Percentiles rank a stretch among this genome's conserved stretches.
These are phyloP conservation scores for Phytopythium litorale DNA, from an alignment of 352 stramenopile genomes.

Conservation along the genomic window DNA sequence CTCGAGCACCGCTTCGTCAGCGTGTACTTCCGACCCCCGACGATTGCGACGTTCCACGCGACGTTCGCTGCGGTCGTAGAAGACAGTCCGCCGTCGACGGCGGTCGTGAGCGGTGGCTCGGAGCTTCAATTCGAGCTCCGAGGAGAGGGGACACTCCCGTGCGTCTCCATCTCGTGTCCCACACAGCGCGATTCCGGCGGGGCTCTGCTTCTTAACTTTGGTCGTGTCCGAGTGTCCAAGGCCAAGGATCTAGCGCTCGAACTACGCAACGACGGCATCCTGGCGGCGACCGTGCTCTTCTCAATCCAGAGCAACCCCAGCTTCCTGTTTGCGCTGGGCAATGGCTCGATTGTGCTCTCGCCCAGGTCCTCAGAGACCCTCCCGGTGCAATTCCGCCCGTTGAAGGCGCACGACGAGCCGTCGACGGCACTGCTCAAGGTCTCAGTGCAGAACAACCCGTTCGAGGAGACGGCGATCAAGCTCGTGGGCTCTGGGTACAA, in stretches of 20 bases:
- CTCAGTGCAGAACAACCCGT: constrained; percentile 90
- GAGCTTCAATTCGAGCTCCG: constrained; percentile 88
- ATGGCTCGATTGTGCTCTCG: constrained; percentile 71
- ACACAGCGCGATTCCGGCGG: constrained; percentile 54
- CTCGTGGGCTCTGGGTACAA: constrained; percentile 70
- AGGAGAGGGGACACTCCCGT: constrained; percentile 92
- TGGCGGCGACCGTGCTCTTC: constrained; percentile 91
- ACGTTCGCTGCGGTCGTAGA: constrained; percentile 83
- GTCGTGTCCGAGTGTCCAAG: constrained; percentile 71
- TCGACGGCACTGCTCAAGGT: constrained; percentile 62
- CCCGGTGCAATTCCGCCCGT: constrained; percentile 78
- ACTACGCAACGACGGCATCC: constrained; percentile 90
- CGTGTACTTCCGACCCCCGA: constrained; percentile 90
- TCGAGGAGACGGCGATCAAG: constrained; percentile 80
- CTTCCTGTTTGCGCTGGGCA: constrained; percentile 67
- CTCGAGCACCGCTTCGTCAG: constrained; percentile 94
- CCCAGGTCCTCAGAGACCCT: constrained; percentile 63
- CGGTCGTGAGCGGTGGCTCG: constrained; percentile 12
- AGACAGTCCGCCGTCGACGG: constrained; percentile 43
- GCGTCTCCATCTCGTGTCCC: constrained; percentile 86
- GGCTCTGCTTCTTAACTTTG: constrained; percentile 77
- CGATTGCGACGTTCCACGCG: constrained; percentile 82
- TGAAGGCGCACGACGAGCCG: constrained; percentile 66
- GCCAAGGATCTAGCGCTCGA: constrained; percentile 54
- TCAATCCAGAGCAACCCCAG: constrained; percentile 74